Evolutionary conservation across 1,284 basidiomycete genomes (phyloP), one percentile per base, ranked within the genome.

Genomic region (Flammula alnicola): DNA sequence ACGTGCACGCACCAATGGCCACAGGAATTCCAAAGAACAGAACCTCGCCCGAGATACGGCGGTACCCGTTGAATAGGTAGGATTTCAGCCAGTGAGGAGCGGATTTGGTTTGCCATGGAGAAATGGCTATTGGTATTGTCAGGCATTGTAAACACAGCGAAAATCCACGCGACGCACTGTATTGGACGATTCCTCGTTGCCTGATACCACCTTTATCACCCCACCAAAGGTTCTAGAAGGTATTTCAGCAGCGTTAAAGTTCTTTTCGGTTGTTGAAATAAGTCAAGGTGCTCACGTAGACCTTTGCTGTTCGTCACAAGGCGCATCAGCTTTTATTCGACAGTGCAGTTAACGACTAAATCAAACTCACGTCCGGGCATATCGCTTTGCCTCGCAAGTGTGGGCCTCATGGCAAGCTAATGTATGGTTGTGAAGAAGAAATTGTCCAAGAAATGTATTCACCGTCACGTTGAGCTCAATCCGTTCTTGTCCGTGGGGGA

Each of bases 31-130:
- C 74, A 73, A 90, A 93, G 77, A 93, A 97, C 39, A 90, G 76
- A 19, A 84, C 75, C 65, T 95, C 90, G 31, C 74, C 75, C 47
- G 86, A 81, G 40, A 94, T 69, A 58, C 94, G 86, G 56, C 80
- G 80, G 78, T 87, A 89, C 39, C 93, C 94, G 73, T 95, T 93
- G 80, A 95, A 92, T 60, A 95, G 64, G 77, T 89, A 96, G 61
- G 74, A 83, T 47, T 80, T 76, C 66, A 95, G 68, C 60, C 86
- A 81, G 54, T 90, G 78, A 41, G 84, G 81, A 37, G 88, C 80
- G 9, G 90, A 82, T 55, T 84, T 84, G 62, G 91, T 83, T 65
- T 86, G 83, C 76, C 82, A 88, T 10, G 93, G 89, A 23, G 95
- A 95, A 56, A 95, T 63, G 57, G 81, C 94, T 96, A 48, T 38